Evolutionary conservation across 257 asterid genomes (phyloP).

Genomic region (Forsythia viridissima): DNA sequence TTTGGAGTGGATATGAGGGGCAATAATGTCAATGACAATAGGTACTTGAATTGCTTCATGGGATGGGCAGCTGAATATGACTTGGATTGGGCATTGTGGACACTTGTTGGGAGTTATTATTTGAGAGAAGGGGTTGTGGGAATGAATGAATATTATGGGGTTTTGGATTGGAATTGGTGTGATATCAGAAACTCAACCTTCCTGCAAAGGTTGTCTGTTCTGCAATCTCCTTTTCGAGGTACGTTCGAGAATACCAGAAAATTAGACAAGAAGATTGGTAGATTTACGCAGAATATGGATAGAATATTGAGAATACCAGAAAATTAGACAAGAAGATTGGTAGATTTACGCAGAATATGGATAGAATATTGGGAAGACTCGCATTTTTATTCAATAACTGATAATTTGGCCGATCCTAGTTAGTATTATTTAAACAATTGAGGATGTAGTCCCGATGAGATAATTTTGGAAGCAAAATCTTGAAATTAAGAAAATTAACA

Average conservation of each 20-base stretch:
- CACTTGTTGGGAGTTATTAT: conserved; percentile 82
- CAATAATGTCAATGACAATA: conserved; percentile 76
- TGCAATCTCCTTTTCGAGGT: conserved; percentile 83
- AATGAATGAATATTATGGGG: conserved; percentile 68
- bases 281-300: no score
- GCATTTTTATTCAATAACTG: no score
- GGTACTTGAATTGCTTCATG: conserved; percentile 79
- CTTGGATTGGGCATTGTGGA: conserved; percentile 92
- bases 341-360: no score
- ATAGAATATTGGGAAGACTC: no score
- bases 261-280: neutral
- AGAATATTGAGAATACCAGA: neutral
- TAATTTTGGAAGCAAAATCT: no score
- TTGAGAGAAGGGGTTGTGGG: conserved; percentile 70
- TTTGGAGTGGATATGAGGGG: conserved; percentile 87
- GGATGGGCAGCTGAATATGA: conserved; percentile 93
- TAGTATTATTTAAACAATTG: no score
- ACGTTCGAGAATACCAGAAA: neutral
- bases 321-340: neutral
- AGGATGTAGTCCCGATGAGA: no score
- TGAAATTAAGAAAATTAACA: no score
- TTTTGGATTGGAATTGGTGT: conserved; percentile 80
- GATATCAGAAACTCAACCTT: conserved; percentile 56
- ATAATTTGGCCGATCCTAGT: no score
- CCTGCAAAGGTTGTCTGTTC: conserved; percentile 57